Evolutionary conservation across 306 rosid genomes (phyloP), one percentile per base, ranked within the genome.

Genomic region (Inga oerstediana): DNA sequence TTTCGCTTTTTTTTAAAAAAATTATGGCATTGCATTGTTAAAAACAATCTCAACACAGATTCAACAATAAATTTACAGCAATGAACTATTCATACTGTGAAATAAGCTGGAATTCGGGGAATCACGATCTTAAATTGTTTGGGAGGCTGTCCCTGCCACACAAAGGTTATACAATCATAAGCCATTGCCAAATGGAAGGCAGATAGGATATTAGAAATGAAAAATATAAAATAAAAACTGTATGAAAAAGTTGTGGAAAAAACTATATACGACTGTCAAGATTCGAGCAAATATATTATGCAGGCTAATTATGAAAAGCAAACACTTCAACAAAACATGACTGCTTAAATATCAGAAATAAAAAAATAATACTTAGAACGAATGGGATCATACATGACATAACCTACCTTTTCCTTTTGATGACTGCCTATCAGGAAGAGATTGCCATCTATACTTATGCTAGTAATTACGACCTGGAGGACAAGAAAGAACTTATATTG

Each of bases 61-160:
- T 2, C 7, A 65, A 75, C 34, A 10, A 51, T 37, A 74, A 22
- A 22, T 49, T 69, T 35, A 74, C 37, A 15, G 65, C 75, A 30
- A 30, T 10, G 9, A 17, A 64, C 39, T 44, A 76, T 74, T 56
- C 89, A 39, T 89, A 93, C 97, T 82, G 94, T 93, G 85, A 93
- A 93, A 84, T 93, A 93, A 22, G 93, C 93, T 51, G 94, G 97
- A 78, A 93, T 91, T 84, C 74, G 83, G 32, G 92, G 94, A 81
- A 93, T 89, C 84, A 51, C 58, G 20, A 93, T 91, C 92, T 93
- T 91, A 86, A 93, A 93, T 81, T 93, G 97, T 70, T 88, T 84
- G 17, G 94, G 89, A 44, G 85, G 24, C 79, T 89, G 87, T 76
- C 84, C 97, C 97, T 93, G 68, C 46, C 81, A 86, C 82, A 86